Evolutionary conservation across 2,329 filamentous ascomycete genomes (phyloP).

Genomic region (Tolypocladium tropicale): DNA sequence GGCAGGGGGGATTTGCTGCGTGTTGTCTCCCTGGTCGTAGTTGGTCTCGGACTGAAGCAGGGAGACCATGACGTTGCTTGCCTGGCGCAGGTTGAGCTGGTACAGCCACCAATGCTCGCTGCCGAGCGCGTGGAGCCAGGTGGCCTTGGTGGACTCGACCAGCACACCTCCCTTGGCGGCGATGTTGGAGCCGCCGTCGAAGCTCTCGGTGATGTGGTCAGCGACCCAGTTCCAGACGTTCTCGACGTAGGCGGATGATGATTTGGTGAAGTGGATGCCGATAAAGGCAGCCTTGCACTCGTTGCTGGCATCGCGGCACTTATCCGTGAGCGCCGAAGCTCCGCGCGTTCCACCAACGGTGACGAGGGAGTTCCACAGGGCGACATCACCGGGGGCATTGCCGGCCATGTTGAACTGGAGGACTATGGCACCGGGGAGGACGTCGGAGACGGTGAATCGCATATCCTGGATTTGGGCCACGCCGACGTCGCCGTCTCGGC

Average conservation of each 20-base stretch:
- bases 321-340: slow-evolving; percentile 24
- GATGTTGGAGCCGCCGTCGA: slow-evolving; percentile 34
- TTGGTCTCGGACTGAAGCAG: slow-evolving; percentile 46
- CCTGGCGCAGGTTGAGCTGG: slow-evolving; percentile 42
- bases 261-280: slow-evolving; percentile 35
- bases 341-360: slow-evolving; percentile 32
- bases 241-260: slow-evolving; percentile 12
- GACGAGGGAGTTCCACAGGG: slow-evolving; percentile 35
- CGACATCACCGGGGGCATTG: slow-evolving; percentile 34
- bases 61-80: slow-evolving; percentile 37
- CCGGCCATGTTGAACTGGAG: slow-evolving; percentile 41
- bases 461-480: slow-evolving; percentile 41
- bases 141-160: slow-evolving; percentile 34
- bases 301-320: slow-evolving; percentile 20
- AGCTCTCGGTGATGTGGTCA: slow-evolving; percentile 38
- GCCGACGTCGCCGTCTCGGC: slow-evolving; percentile 36
- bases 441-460: slow-evolving; percentile 37
- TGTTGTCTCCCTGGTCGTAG: slow-evolving; percentile 22
- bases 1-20: slow-evolving; percentile 20
- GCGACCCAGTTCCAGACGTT: slow-evolving; percentile 28
- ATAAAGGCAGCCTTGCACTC: slow-evolving; percentile 36
- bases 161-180: slow-evolving; percentile 38
- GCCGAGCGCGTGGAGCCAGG: slow-evolving; percentile 36
- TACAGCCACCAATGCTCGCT: slow-evolving; percentile 50
- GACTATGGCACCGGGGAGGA: slow-evolving; percentile 27